Base-by-base conservation (phyloP, 257 asterid genomes). In the Prunella vulgaris region DNA sequence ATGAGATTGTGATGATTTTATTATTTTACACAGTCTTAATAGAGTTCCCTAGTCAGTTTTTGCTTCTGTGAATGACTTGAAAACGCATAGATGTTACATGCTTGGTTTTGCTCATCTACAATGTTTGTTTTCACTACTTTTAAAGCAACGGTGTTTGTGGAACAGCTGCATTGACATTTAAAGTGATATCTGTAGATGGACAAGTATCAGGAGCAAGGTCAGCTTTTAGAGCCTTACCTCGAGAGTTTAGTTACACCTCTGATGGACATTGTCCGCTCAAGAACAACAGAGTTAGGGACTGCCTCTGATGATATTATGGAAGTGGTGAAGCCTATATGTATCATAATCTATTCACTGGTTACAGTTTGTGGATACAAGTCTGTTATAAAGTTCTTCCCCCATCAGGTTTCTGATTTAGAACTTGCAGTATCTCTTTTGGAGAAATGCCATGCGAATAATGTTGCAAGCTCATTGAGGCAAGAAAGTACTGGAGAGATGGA, bases 401-500 rank as follows among this genome's bases (percentile, higher is more conserved):
- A 94, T 77, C 96, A 87, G 74, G 99, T 91, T 62, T 90, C 99
- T 37, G 96, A 91, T 86, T 80, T 93, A 63, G 99, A 93, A 78
- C 95, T 90, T 73, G 99, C 99, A 1, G 97, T 88, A 30, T 73
- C 91, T 76, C 92, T 93, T 69, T 78, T 93, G 82, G 95, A 84
- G 82, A 90, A 83, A 80, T 90, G 96, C 81, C 91, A 89, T 64
- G 66, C 73, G 71, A 72, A 77, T 58, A 80, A 77, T 64, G 74
- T 90, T 66, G 93, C 75, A 57, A 83, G 95, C 32, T 82, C 96
- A 52, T 59, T 87, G 80, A 85, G 99, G 83, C 96, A 93, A 72
- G 99, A 93, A 78, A 90, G 99, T 82, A 90, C 99, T 8, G 99
- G 99, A 77, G 97, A 89, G 87, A 93, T 90, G 97, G 99, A 93